These are phyloP conservation scores for Rubia balearica DNA, from an alignment of 305 asterid genomes.

Conservation along the genomic window DNA sequence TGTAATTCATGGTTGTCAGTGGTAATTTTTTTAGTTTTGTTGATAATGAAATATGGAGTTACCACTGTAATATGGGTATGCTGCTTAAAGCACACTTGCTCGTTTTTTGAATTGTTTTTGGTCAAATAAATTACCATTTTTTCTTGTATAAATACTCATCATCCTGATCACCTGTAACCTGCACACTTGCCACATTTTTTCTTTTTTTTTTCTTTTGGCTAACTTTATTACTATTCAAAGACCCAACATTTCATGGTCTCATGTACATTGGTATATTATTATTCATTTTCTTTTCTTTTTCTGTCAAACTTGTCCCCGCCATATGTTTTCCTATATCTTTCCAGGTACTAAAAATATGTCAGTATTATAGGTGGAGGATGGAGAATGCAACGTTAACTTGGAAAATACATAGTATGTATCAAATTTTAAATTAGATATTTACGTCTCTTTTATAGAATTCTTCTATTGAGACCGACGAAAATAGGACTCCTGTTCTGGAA, in stretches of 20 bases:
- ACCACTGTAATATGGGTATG: neutral
- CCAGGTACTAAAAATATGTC: neutral
- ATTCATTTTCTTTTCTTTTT: neutral
- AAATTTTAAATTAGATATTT: neutral
- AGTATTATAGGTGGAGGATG: neutral
- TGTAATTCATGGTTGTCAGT: neutral
- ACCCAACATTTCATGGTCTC: neutral
- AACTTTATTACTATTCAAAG: neutral
- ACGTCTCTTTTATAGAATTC: neutral
- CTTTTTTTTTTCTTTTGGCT: neutral
- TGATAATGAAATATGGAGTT: neutral
- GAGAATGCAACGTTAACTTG: neutral
- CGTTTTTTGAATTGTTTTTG: neutral
- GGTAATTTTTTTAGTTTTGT: neutral
- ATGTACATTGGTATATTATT: neutral
- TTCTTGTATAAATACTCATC: neutral
- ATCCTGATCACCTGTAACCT: neutral
- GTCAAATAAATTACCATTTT: neutral
- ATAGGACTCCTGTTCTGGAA: neutral
- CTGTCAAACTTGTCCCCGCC: too few relatives aligned
- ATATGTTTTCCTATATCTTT: too few relatives aligned
- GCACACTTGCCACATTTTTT: neutral
- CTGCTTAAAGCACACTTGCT: neutral
- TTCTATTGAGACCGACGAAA: too few relatives aligned
- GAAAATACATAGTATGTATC: neutral